Base-by-base conservation (phyloP, 2,329 filamentous ascomycete species). In the Pleoardoris graminearum region DNA sequence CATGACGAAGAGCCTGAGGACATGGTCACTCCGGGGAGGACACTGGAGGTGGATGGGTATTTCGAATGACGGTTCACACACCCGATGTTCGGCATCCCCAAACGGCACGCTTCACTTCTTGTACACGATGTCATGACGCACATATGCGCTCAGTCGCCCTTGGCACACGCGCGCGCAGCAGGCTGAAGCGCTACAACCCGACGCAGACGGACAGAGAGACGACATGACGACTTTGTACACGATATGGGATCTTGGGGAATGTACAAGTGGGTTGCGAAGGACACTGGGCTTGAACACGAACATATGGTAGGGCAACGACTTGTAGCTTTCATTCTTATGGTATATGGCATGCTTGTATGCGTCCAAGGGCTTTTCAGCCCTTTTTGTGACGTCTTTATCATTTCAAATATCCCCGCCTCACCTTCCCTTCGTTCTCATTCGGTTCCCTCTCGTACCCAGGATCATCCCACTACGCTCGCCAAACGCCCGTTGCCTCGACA, bases 1-100 rank as follows among this genome's bases (percentile, higher is more conserved):
- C 60, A 58, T 17, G 55, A 61, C 4, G 61, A 66, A 33, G 63
- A 65, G 46, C 53, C 59, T 10, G 63, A 65, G 33, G 60, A 56
- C 22, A 58, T 54, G 55, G 48, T 59, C 32, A 66, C 61, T 7
- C 63, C 61, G 1, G 60, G 58, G 23, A 50, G 51, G 33, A 54
- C 44, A 6, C 11, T 51, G n/a, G 50, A 49, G 1, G 41, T 33
- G 16, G 51, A 47, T 48, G 50, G 43, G 14, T 35, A 45, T 7
- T 51, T 51, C 17, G 33, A 21, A 21, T 16, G 33, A 36, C 33
- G 16, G 33, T n/a, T n/a, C 14, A 36, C 8, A n/a, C n/a, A 4
- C 33, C n/a, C 17, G 14, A 7, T 16, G n/a, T 16, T 16, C 8
- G 16, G 4, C 7, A 17, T 17, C 33, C 4, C 8, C 5, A 17